phyloP scores from a whole-genome alignment of 495 filamentous ascomycete species.

The Penicillium macrosclerotiorum region DNA sequence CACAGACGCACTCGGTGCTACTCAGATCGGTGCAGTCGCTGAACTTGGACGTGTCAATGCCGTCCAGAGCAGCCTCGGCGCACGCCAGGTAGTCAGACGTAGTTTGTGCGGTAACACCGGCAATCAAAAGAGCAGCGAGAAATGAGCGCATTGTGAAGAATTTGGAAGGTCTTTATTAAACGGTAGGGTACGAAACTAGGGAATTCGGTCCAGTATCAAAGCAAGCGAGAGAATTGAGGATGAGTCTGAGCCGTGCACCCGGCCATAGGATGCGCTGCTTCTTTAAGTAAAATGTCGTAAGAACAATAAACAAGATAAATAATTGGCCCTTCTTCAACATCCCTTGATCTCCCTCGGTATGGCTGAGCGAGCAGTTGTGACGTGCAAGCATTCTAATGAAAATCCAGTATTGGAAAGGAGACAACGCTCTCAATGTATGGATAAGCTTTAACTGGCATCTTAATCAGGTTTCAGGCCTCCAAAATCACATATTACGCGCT shows the following conservation, averaged over 20 bases:
- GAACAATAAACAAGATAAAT: slow-evolving; percentile 11
- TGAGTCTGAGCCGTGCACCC: too few relatives aligned
- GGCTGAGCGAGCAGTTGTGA: slow-evolving; percentile 8
- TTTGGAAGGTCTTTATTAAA: not conserved
- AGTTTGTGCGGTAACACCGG: slow-evolving; percentile 13
- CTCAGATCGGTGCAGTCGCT: slow-evolving; percentile 10
- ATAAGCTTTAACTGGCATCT: slow-evolving; percentile 23
- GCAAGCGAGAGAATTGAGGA: not conserved
- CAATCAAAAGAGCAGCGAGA: slow-evolving; percentile 17
- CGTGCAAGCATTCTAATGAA: slow-evolving; percentile 19
- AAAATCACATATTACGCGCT: not conserved
- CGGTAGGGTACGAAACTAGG: not conserved
- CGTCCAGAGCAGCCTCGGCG: slow-evolving; percentile 12
- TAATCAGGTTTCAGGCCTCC: not conserved
- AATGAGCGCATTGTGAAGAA: slow-evolving; percentile 21
- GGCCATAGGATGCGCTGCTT: not conserved
- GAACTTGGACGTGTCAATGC: slow-evolving; percentile 5
- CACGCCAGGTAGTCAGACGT: slow-evolving; percentile 9
- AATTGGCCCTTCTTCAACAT: slow-evolving; percentile 6
- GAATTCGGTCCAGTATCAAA: not conserved
- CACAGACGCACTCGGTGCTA: slow-evolving; percentile 18
- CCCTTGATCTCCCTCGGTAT: slow-evolving; percentile 20
- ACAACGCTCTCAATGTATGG: not conserved
- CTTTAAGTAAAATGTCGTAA: slow-evolving; percentile 16
- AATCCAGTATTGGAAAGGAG: not conserved